phyloP scores from a whole-genome alignment of 2,329 filamentous ascomycete species.

The Neoscytalidium dimidiatum region DNA sequence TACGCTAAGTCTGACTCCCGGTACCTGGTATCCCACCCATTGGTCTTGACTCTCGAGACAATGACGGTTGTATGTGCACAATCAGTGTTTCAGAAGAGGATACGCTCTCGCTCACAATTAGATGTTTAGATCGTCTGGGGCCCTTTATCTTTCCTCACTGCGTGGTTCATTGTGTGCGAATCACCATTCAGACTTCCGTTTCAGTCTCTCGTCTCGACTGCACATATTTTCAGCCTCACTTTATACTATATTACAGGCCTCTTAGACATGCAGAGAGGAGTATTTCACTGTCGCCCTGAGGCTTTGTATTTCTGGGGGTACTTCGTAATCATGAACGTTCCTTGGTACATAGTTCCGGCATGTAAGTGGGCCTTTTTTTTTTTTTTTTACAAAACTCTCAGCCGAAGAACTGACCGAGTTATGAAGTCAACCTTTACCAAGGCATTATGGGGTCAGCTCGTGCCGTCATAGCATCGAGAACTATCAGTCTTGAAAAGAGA shows the following conservation, averaged over 20 bases:
- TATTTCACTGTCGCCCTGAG: slow-evolving; percentile 60
- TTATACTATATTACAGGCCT: slow-evolving; percentile 64
- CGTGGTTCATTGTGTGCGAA: slow-evolving; percentile 47
- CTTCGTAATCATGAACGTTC: slow-evolving; percentile 61
- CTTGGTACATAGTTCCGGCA: slow-evolving; percentile 60
- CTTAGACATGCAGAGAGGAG: slow-evolving; percentile 47
- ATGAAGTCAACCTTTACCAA: neutral
- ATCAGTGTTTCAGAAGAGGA: neutral
- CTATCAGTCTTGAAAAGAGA: too few species aligned
- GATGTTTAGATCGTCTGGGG: slow-evolving; percentile 55
- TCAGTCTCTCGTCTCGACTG: slow-evolving; percentile 45
- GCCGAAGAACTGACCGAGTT: neutral
- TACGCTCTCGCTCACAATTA: neutral
- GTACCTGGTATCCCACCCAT: slow-evolving; percentile 56
- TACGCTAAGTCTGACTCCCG: slow-evolving; percentile 60
- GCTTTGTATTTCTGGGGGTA: slow-evolving; percentile 65
- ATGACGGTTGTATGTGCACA: slow-evolving; percentile 46
- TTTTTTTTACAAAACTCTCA: too few species aligned
- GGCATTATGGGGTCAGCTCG: neutral
- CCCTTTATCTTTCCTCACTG: slow-evolving; percentile 57
- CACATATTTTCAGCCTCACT: slow-evolving; percentile 55
- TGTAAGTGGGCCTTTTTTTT: neutral
- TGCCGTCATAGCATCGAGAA: neutral
- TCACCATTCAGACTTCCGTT: slow-evolving; percentile 53
- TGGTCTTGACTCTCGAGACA: slow-evolving; percentile 59